Conservation (phyloP, 352 stramenopile genomes). For the Plasmopara muralis region DNA sequence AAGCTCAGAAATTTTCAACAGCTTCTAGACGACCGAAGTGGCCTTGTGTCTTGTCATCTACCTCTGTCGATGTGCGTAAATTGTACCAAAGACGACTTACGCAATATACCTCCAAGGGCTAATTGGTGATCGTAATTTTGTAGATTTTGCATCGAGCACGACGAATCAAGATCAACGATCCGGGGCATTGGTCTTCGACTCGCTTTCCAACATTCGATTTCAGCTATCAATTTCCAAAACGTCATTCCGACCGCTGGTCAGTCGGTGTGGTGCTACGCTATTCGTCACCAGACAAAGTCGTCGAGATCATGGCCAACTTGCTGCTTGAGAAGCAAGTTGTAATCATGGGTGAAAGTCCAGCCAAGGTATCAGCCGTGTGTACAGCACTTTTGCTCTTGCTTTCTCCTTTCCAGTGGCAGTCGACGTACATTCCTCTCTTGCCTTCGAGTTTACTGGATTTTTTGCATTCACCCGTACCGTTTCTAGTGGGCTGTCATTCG, state of each 20-base stretch:
- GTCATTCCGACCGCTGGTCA: conserved; percentile 63
- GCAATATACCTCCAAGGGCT: neutral
- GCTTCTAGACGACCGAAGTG: conserved; percentile 8
- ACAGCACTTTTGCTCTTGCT: conserved; percentile 64
- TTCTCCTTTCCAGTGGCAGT: conserved; percentile 83
- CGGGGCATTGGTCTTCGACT: conserved; percentile 53
- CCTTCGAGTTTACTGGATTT: conserved; percentile 69
- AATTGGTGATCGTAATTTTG: neutral
- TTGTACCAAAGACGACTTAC: conserved; percentile 1
- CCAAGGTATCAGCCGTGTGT: conserved; percentile 61
- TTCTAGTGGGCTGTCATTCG: conserved; percentile 62
- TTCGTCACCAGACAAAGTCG: conserved; percentile 47
- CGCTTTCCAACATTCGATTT: conserved; percentile 54
- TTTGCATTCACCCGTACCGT: conserved; percentile 77
- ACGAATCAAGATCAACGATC: conserved; percentile 57
- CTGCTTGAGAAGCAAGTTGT: conserved; percentile 79
- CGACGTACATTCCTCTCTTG: conserved; percentile 79
- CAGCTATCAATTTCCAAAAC: conserved; percentile 75
- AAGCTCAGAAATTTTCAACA: conserved; percentile 3
- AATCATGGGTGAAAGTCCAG: conserved; percentile 62
- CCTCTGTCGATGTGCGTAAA: conserved; percentile 37
- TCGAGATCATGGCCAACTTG: conserved; percentile 61
- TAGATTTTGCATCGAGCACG: conserved; percentile 66
- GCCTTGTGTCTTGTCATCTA: conserved; percentile 16
- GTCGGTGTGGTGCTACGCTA: conserved; percentile 60